Base-by-base conservation (phyloP, 371 early-diverging fungal species). In the Zancudomyces culisetae region DNA sequence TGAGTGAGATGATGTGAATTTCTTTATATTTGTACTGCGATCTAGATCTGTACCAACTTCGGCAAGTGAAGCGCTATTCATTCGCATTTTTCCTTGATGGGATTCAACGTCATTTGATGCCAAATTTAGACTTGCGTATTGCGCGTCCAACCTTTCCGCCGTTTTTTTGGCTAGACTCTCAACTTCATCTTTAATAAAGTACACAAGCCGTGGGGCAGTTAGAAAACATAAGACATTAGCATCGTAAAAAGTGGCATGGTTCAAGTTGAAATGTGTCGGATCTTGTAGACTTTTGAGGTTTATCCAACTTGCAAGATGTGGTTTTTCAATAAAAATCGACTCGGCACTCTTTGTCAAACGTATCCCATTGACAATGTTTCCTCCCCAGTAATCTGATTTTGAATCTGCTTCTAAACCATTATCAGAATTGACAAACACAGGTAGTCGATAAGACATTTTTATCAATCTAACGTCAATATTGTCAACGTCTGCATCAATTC, bases 191-290 rank as follows among this genome's bases (percentile, higher is more conserved):
- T 51, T 23, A 35, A 51, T 68, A 55, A 69, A 69, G 43, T 69
- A 69, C 39, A 69, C 65, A 50, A 69, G 55, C 6, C 69, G 69
- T 15, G 67, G 67, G 24, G 67, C 62, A 68, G 68, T 67, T 48
- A 66, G 45, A 15, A 66, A 66, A 26, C 68, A 58, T 1, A 60
- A 55, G 3, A 66, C 57, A 39, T 57, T 59, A 0, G 61, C 62
- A 30, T 49, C 54, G 51, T 51, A 62, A 39, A 66, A 66, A 18
- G 57, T 30, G 0, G 69, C 68, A 42, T 60, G 54, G 22, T 55
- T 45, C 29, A 68, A 52, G 21, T 68, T 57, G 2, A 68, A 46
- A 42, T 58, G 59, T 26, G 59, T 56, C 29, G 67, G 47, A 19
- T 68, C 69, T 18, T 60, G 60, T 39, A 65, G 54, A 29, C 59